Base-by-base conservation (phyloP, 495 filamentous ascomycete species). In the Pseudotulostoma volvatum region DNA sequence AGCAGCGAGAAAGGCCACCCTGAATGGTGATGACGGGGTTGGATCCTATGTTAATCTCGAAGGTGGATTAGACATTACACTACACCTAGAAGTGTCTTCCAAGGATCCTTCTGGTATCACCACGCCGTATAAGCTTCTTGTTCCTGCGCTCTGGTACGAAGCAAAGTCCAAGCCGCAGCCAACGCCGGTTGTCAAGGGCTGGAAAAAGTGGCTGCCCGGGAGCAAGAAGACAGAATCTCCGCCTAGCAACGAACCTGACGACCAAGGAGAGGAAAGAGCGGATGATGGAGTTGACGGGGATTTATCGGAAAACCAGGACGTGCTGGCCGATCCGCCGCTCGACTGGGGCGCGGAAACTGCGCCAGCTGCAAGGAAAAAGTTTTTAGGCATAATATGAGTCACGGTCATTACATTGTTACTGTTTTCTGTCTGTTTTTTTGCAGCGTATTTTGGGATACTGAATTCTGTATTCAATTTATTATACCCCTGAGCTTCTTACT, bases 71-170 rank as follows among this genome's bases (percentile, higher is more conserved):
- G 84, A 93, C 37, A 74, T 97, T 18, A 77, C 70, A 7, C 55
- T 97, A 18, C 88, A 92, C 46, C 72, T 90, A 47, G 90, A 97
- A 60, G 72, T 95, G 45, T 81, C 74, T 46, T 73, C 79, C 18
- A 70, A 72, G 41, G 84, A 96, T 48, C 90, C 92, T 0, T 71
- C 78, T 0, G 92, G 90, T n/a, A 80, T 79, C 46, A 97, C 90
- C 2, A 70, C 73, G 33, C 80, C 84, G 20, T 97, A 97, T 53
- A 68, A 86, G 15, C 55, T 96, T 17, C 70, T 95, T 0, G 78
- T 97, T 8, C 90, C 90, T 4, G 72, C 72, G 38, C 61, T 97
- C 18, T 56, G 56, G 38, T 76, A 73, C 45, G 57, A 68, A 2
- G 67, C 63, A 4, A 62, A 60, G 15, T 61, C 67, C 38, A 57